Conservation (phyloP, 2,329 filamentous ascomycete species). For the Colletotrichum costaricense region DNA sequence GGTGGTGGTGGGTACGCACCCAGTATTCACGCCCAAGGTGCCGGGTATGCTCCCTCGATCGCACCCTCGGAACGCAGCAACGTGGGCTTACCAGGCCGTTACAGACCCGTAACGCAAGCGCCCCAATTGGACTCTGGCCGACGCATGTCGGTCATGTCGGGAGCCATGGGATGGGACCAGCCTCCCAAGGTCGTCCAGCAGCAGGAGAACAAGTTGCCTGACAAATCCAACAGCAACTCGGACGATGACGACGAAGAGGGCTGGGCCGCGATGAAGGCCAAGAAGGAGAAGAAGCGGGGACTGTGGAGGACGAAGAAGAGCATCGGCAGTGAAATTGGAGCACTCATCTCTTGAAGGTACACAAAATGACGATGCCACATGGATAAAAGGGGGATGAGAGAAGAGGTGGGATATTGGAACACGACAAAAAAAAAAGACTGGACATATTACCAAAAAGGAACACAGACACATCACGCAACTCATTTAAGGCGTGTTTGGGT, state of each 20-base stretch:
- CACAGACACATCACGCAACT: not conserved
- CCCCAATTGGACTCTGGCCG: slow-evolving; percentile 44
- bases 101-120: slow-evolving; percentile 85
- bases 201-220: slow-evolving; percentile 40
- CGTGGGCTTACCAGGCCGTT: slow-evolving; percentile 87
- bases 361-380: not conserved
- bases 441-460: slow-evolving; percentile 20
- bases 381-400: not conserved
- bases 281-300: slow-evolving; percentile 75
- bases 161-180: slow-evolving; percentile 47
- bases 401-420: not conserved
- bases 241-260: slow-evolving; percentile 76
- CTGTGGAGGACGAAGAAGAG: slow-evolving; percentile 73
- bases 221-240: slow-evolving; percentile 54
- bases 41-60: slow-evolving; percentile 87
- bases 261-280: slow-evolving; percentile 78
- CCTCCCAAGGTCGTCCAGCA: slow-evolving; percentile 50
- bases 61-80: slow-evolving; percentile 97
- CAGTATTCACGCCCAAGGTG: slow-evolving; percentile 61
- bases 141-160: slow-evolving; percentile 53
- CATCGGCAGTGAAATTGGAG: slow-evolving; percentile 58
- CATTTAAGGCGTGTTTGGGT: slow-evolving; percentile 5
- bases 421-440: slow-evolving; percentile 26
- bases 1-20: slow-evolving; percentile 57
- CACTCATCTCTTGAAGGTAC: slow-evolving; percentile 54